Evolutionary conservation across 2,329 filamentous ascomycete species (phyloP).

Genomic region (Colletotrichum tofieldiae): DNA sequence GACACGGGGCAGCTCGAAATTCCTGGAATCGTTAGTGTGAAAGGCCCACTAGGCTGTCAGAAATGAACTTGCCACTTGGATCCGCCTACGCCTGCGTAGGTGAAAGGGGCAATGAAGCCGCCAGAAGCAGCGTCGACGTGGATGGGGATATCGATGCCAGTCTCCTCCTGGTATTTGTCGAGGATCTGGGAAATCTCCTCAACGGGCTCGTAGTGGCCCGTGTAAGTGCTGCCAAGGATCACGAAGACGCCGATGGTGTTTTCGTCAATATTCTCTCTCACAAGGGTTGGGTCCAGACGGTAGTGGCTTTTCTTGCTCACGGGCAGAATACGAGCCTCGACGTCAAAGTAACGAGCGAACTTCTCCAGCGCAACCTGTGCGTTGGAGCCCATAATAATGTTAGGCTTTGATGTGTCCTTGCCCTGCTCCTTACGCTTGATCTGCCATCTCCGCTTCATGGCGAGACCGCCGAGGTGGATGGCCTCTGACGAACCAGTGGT

Average conservation of each 20-base stretch:
- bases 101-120: slow-evolving; percentile 75
- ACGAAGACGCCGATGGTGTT: slow-evolving; percentile 85
- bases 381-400: slow-evolving; percentile 83
- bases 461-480: slow-evolving; percentile 78
- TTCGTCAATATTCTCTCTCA: slow-evolving; percentile 79
- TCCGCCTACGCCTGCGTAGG: slow-evolving; percentile 68
- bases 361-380: slow-evolving; percentile 82
- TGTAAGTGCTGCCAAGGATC: slow-evolving; percentile 81
- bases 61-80: slow-evolving; percentile 67
- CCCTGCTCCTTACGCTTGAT: slow-evolving; percentile 72
- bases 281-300: slow-evolving; percentile 74
- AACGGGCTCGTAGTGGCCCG: slow-evolving; percentile 81
- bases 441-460: slow-evolving; percentile 84
- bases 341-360: slow-evolving; percentile 82
- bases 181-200: slow-evolving; percentile 77
- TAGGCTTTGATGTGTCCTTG: slow-evolving; percentile 76
- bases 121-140: slow-evolving; percentile 76
- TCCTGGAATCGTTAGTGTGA: slow-evolving; percentile 52
- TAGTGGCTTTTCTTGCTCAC: slow-evolving; percentile 74
- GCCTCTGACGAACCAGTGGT: slow-evolving; percentile 82
- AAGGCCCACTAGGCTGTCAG: neutral
- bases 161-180: slow-evolving; percentile 73
- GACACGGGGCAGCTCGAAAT: slow-evolving; percentile 74
- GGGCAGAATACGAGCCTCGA: slow-evolving; percentile 76
- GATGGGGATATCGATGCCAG: slow-evolving; percentile 77